A percentile compares a stretch with the other conserved stretches of the same genome.
Conservation (phyloP, 2,329 filamentous ascomycete species). For the Colletotrichum spinosum region DNA sequence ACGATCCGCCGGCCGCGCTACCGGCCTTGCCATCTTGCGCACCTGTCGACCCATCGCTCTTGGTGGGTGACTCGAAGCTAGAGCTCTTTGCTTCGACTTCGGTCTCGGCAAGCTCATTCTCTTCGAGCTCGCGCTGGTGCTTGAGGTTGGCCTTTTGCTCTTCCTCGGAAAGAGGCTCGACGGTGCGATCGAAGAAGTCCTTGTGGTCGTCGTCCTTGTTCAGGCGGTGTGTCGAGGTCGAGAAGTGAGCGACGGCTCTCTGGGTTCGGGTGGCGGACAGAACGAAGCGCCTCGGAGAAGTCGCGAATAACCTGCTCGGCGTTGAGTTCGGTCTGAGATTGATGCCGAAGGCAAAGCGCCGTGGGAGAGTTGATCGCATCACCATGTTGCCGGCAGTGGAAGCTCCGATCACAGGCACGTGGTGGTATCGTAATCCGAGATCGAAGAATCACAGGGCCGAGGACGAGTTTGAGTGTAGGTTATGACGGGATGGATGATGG, state of each 20-base stretch:
- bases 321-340: constrained; percentile 43
- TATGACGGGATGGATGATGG: background rate
- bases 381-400: constrained; percentile 48
- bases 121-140: constrained; percentile 56
- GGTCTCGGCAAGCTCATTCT: constrained; percentile 59
- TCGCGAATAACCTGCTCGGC: constrained; percentile 38
- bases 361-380: constrained; percentile 53
- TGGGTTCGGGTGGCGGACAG: constrained; percentile 45
- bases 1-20: constrained; percentile 67
- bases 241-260: constrained; percentile 48
- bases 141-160: constrained; percentile 64
- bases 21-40: constrained; percentile 65
- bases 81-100: constrained; percentile 44
- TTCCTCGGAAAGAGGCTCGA: constrained; percentile 64
- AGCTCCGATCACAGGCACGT: constrained; percentile 25
- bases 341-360: constrained; percentile 51
- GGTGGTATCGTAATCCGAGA: constrained; percentile 2
- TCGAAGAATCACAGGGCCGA: constrained; percentile 10
- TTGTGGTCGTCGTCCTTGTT: constrained; percentile 52
- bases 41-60: constrained; percentile 52
- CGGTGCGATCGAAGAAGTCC: constrained; percentile 63
- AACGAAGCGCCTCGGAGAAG: constrained; percentile 37
- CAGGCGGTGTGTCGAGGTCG: constrained; percentile 47
- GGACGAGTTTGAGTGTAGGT: background rate
- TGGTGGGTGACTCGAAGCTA: constrained; percentile 58